Conservation (phyloP, 208 protist genomes). For the Leishmania mexicana region DNA sequence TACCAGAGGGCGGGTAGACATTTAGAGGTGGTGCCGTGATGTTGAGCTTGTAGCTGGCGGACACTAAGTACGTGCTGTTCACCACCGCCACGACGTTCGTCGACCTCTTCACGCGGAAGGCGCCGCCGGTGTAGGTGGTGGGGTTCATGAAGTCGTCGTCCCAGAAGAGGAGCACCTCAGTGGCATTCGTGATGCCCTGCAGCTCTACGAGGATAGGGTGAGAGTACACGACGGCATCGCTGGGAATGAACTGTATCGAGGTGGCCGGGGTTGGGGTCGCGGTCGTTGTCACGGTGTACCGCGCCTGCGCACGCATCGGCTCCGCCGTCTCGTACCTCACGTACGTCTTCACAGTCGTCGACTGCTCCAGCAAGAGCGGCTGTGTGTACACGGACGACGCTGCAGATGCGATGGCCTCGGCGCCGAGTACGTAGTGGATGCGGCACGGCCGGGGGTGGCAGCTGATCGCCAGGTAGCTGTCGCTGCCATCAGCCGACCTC, state of each 20-base stretch:
- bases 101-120: constrained; percentile 52
- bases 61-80: constrained; percentile 29
- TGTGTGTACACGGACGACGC: constrained; percentile 25
- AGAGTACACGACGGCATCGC: constrained; percentile 32
- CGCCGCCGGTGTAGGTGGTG: constrained; percentile 34
- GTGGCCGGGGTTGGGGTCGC: constrained; percentile 3
- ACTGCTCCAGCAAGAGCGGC: constrained; percentile 39
- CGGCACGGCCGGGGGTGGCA: constrained; percentile 59
- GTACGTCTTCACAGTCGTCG: constrained; percentile 47
- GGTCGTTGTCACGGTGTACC: constrained; percentile 35
- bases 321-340: constrained; percentile 33
- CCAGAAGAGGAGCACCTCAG: constrained; percentile 43
- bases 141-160: constrained; percentile 38
- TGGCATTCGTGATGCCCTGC: constrained; percentile 26
- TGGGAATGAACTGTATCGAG: constrained; percentile 35
- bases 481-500: constrained; percentile 21
- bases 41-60: constrained; percentile 43
- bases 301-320: constrained; percentile 30
- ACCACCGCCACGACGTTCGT: constrained; percentile 52
- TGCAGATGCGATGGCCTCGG: constrained; percentile 14
- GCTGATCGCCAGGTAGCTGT: constrained; percentile 36
- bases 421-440: constrained; percentile 63
- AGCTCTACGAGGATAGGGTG: constrained; percentile 50
- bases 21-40: constrained; percentile 31
- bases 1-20: constrained; percentile 55